Base-by-base conservation (phyloP, 129 eudicot species). In the Arctium lappa region DNA sequence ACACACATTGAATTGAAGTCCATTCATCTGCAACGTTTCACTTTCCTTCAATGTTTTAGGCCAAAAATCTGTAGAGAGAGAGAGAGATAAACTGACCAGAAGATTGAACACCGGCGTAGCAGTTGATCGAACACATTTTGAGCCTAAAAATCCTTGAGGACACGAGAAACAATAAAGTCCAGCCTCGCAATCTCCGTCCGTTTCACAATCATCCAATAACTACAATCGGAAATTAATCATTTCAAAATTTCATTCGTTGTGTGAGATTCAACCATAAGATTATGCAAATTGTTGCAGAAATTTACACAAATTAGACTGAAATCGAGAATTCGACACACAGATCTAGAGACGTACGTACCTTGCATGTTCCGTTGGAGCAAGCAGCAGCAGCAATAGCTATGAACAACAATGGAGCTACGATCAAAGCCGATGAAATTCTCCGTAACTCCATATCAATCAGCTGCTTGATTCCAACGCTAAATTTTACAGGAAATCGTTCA, bases 91-190 rank as follows among this genome's bases (percentile, higher is more conserved):
- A 68, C 81, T 11, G 37, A 94, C 93, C 91, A 94, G 32, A 77
- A 90, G 81, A 50, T 76, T 86, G 88, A 91, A 94, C 13, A 79
- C 86, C 31, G 91, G 84, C 7, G 98, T 89, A 63, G 85, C 88
- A 8, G 87, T 71, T 83, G 89, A 86, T 82, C 98, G 85, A 13
- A 94, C 97, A 79, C 98, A 94, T 81, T 75, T 83, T 8, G 90
- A 84, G 78, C 91, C 91, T 4, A 40, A 1, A 83, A 83, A 92
- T 33, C 78, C 90, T 71, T 85, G 83, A 62, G 88, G 80, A 81
- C 98, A 94, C 13, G 93, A 84, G 56, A 91, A 87, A 77, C 98
- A 94, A 72, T 91, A 86, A 0, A 87, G 88, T 18, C 98, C 98
- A 7, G 80, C 78, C 79, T 78, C 91, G 71, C 98, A 94, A 85